A percentile compares a stretch with the other conserved stretches of the same genome.
Evolutionary conservation across 768 basidiomycete species (phyloP).

Genomic region (Naganishia onofrii): DNA sequence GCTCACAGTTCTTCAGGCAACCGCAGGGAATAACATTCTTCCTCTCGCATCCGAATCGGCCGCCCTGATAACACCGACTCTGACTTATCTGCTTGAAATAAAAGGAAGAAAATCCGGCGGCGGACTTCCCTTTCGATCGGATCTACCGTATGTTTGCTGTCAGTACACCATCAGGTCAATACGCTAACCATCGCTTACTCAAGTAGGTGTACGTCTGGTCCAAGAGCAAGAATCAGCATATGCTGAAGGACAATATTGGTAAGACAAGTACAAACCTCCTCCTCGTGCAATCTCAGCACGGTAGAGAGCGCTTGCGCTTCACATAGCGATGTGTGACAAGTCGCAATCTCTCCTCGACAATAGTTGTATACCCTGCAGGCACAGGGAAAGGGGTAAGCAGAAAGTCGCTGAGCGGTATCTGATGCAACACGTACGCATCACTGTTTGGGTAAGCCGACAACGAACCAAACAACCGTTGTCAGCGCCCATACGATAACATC

Average conservation of each 20-base stretch:
- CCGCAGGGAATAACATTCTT: constrained; percentile 64
- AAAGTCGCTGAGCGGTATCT: constrained; percentile 4
- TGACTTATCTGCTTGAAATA: constrained; percentile 88
- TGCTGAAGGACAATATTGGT: background rate
- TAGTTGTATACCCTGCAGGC: constrained; percentile 81
- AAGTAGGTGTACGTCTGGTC: constrained; percentile 18
- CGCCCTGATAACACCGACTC: constrained; percentile 67
- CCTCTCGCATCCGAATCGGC: constrained; percentile 80
- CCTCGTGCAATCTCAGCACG: constrained; percentile 35
- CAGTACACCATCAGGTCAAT: background rate
- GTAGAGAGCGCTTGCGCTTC: constrained; percentile 58
- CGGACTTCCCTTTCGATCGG: constrained; percentile 80
- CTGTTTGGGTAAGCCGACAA: background rate
- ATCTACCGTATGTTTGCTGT: constrained; percentile 69
- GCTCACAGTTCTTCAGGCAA: constrained; percentile 47
- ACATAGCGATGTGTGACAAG: constrained; percentile 81
- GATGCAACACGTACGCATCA: constrained; percentile 10
- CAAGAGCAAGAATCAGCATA: background rate
- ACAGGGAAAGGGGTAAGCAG: constrained; percentile 43
- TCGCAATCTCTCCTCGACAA: constrained; percentile 77
- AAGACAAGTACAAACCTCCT: constrained; percentile 34
- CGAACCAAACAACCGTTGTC: background rate
- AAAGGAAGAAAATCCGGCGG: constrained; percentile 82
- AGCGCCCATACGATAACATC: background rate
- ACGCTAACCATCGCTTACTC: constrained; percentile 8